These are phyloP conservation scores for Nannochloropsis salina DNA, from an alignment of 108 stramenopile genomes.

Conservation along the genomic window DNA sequence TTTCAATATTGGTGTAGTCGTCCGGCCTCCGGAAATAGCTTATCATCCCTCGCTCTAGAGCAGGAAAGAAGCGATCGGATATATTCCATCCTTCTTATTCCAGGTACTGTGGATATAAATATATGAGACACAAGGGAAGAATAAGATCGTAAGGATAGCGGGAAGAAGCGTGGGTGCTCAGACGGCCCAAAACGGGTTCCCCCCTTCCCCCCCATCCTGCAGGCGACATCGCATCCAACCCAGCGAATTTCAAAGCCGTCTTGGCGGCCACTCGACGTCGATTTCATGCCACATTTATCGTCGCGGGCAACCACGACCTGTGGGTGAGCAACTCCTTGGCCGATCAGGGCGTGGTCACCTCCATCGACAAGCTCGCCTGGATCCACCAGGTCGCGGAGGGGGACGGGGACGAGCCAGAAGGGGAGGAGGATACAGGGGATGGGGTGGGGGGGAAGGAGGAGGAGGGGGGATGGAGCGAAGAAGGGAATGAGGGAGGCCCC, in stretches of 20 bases:
- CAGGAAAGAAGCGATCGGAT: slow-evolving; percentile 9
- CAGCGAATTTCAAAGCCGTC: neutral
- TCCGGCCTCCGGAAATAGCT: neutral
- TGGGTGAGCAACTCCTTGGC: slow-evolving; percentile 13
- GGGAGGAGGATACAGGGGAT: neutral
- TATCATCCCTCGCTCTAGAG: neutral
- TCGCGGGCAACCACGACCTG: slow-evolving; percentile 42
- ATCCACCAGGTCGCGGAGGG: slow-evolving; percentile 28
- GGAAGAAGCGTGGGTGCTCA: too few species aligned
- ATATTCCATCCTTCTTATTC: neutral
- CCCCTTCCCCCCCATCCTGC: neutral
- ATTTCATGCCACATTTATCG: slow-evolving; percentile 23
- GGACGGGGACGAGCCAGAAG: neutral
- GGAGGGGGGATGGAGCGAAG: neutral
- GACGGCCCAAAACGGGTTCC: too few species aligned
- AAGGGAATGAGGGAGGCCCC: neutral
- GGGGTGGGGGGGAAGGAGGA: neutral
- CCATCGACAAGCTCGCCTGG: slow-evolving; percentile 32
- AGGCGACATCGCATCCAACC: slow-evolving; percentile 3
- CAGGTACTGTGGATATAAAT: slow-evolving; percentile 26
- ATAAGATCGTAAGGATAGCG: neutral
- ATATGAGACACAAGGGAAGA: neutral
- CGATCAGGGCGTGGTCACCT: neutral
- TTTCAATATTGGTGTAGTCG: neutral
- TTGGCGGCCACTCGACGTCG: neutral